These are phyloP conservation scores for Metschnikowia bowlesiae DNA, from an alignment of 805 yeast species.

Conservation along the genomic window DNA sequence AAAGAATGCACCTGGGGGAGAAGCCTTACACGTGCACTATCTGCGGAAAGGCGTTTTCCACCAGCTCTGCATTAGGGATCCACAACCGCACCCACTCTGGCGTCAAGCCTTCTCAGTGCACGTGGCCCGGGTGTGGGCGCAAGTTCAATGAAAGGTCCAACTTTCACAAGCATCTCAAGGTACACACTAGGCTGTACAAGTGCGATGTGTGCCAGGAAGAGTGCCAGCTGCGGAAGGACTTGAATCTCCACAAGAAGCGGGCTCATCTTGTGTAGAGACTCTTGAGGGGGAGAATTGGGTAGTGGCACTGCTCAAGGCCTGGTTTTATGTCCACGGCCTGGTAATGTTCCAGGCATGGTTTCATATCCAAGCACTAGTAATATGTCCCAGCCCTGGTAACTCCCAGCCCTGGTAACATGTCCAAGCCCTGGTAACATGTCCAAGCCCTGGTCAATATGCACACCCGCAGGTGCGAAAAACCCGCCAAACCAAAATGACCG, in stretches of 20 bases:
- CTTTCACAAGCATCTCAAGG: constrained; percentile 80
- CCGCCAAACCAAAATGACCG: background rate
- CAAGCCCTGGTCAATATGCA: background rate
- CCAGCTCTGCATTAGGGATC: constrained; percentile 75
- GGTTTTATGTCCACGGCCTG: too few species aligned
- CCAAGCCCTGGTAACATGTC: too few species aligned
- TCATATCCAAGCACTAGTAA: too few species aligned
- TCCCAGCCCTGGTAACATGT: too few species aligned
- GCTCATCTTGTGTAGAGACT: constrained; percentile 1
- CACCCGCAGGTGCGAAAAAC: constrained; percentile 1
- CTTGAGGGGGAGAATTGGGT: background rate
- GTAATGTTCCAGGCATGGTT: too few species aligned
- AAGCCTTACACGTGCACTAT: constrained; percentile 71
- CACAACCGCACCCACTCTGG: constrained; percentile 88
- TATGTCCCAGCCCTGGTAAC: too few species aligned
- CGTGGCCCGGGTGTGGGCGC: constrained; percentile 75
- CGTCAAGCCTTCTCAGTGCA: constrained; percentile 78
- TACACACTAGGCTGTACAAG: constrained; percentile 54
- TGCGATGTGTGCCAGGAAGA: constrained; percentile 52
- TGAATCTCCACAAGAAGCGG: constrained; percentile 31
- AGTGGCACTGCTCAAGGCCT: too few species aligned
- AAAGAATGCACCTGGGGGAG: constrained; percentile 84
- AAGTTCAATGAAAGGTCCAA: constrained; percentile 87
- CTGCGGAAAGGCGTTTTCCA: constrained; percentile 78
- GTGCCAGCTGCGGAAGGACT: constrained; percentile 44